Evolutionary conservation across 2,329 filamentous ascomycete genomes (phyloP).

Genomic region (Daldinia sp.): DNA sequence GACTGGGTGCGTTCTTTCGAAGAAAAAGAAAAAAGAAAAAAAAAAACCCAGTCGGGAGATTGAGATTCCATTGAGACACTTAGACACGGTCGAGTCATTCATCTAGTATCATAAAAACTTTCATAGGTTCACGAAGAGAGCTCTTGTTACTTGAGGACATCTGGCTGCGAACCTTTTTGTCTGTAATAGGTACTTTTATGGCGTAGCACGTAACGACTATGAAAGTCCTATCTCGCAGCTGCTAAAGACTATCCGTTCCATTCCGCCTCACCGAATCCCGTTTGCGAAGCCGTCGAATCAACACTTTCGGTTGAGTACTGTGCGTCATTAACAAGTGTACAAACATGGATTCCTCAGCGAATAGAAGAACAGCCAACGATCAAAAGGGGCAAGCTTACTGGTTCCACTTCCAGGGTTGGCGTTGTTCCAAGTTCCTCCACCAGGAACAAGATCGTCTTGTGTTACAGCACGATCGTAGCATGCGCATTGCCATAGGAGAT

Average conservation of each 20-base stretch:
- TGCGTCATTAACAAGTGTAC: slow-evolving; percentile 13
- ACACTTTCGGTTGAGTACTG: slow-evolving; percentile 40
- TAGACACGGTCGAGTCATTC: not conserved
- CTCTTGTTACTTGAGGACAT: not conserved
- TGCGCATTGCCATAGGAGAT: slow-evolving; percentile 42
- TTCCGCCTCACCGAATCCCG: not conserved
- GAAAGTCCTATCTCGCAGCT: not conserved
- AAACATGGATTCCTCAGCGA: not conserved
- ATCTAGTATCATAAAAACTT: not conserved
- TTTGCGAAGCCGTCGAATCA: slow-evolving; percentile 14
- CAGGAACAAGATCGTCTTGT: slow-evolving; percentile 29
- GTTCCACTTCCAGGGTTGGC: slow-evolving; percentile 43
- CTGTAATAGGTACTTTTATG: not conserved
- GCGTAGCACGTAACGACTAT: not conserved
- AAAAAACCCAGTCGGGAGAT: too few relatives aligned
- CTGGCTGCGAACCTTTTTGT: not conserved
- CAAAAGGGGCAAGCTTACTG: slow-evolving; percentile 28
- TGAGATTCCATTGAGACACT: not conserved
- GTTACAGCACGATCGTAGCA: slow-evolving; percentile 41
- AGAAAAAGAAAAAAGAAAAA: not conserved
- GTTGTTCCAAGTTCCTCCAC: slow-evolving; percentile 42
- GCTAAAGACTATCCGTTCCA: not conserved
- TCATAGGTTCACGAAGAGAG: not conserved
- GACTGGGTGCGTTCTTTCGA: not conserved
- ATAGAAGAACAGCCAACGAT: not conserved